Conservation (phyloP, 352 stramenopile genomes). For the Globisporangium camurandrum region DNA sequence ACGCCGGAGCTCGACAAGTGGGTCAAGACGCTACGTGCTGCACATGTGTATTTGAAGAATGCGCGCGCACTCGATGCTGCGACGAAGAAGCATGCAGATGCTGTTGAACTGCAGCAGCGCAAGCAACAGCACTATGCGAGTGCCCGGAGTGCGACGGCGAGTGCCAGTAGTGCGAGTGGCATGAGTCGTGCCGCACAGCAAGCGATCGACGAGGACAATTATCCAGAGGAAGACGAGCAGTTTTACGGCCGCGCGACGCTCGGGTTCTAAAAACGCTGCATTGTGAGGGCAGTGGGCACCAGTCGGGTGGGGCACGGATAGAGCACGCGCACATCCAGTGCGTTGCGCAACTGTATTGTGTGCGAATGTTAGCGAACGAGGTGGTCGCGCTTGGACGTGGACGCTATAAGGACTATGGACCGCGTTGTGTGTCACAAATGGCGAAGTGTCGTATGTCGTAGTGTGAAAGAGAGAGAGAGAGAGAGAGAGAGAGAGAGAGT, state of each 20-base stretch:
- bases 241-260: constrained; percentile 80
- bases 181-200: constrained; percentile 15
- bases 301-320: constrained; percentile 1
- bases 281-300: too few species aligned
- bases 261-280: too few species aligned
- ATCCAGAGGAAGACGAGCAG: constrained; percentile 63
- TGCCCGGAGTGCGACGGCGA: constrained; percentile 1
- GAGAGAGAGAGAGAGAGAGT: neutral
- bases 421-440: too few species aligned
- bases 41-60: constrained; percentile 54
- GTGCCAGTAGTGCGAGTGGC: constrained; percentile 4
- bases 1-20: constrained; percentile 65
- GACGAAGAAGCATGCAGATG: constrained; percentile 21
- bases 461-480: too few species aligned
- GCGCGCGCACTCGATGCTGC: constrained; percentile 28
- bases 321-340: neutral
- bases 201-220: constrained; percentile 19
- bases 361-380: too few species aligned
- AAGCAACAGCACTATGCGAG: too few species aligned
- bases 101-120: too few species aligned
- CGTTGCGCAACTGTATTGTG: too few species aligned
- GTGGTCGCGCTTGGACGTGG: too few species aligned
- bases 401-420: too few species aligned
- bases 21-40: constrained; percentile 70
- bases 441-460: too few species aligned